Conservation (phyloP, 179 eudicot genomes). For the Heliamphora pulchella region DNA sequence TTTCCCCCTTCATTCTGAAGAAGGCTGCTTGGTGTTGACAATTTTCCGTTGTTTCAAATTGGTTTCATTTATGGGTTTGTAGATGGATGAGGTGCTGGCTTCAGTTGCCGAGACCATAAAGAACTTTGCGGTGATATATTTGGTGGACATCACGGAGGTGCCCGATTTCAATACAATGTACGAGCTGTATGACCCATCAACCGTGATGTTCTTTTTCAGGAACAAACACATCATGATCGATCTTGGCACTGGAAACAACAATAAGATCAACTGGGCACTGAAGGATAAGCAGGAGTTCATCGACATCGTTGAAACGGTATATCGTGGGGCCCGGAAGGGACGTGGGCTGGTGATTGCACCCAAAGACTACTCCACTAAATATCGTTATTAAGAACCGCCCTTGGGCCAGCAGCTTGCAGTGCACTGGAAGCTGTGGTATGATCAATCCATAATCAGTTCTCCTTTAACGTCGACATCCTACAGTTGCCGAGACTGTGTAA, state of each 20-base stretch:
- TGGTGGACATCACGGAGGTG: slow-evolving; percentile 83
- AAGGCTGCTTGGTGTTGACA: no score
- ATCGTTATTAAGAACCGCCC: slow-evolving; percentile 37
- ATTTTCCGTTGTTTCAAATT: no score
- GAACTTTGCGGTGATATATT: slow-evolving; percentile 76
- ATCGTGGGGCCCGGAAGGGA: slow-evolving; percentile 52
- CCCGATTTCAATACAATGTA: slow-evolving; percentile 95
- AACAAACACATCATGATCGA: slow-evolving; percentile 93
- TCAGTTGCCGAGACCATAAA: slow-evolving; percentile 75
- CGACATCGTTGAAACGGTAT: slow-evolving; percentile 48
- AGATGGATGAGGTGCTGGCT: slow-evolving; percentile 91
- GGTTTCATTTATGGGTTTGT: no score
- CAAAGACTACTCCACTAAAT: slow-evolving; percentile 68
- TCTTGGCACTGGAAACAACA: slow-evolving; percentile 56
- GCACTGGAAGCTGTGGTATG: not conserved
- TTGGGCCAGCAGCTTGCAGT: not conserved
- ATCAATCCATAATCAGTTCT: not conserved
- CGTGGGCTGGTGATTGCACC: slow-evolving; percentile 78
- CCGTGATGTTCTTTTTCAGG: slow-evolving; percentile 83
- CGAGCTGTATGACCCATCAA: slow-evolving; percentile 75
- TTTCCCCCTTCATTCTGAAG: no score
- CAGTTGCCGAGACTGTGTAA: no score
- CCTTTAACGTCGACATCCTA: no score
- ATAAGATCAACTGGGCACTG: slow-evolving; percentile 45
- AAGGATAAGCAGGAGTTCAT: slow-evolving; percentile 53